phyloP scores from a whole-genome alignment of 257 asterid genomes.

The Jacaranda mimosifolia region DNA sequence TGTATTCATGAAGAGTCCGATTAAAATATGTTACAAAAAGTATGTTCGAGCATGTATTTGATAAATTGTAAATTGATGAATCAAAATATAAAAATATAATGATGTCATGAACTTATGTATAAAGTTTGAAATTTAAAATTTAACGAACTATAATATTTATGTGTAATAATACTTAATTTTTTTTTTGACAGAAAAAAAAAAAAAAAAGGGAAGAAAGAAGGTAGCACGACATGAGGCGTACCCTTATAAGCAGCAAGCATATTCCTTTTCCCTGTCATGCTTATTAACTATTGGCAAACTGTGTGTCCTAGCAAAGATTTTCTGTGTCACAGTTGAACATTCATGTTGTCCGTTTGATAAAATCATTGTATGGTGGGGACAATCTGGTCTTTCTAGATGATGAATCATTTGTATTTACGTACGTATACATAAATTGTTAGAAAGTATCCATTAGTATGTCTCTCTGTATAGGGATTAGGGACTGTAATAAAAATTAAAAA shows the following conservation, averaged over 20 bases:
- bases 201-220: too few relatives aligned
- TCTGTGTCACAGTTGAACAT: slow-evolving; percentile 2
- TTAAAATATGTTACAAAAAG: too few relatives aligned
- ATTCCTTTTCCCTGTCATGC: not conserved
- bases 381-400: not conserved
- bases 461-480: not conserved
- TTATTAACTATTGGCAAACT: not conserved
- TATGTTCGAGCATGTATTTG: too few relatives aligned
- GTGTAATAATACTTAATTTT: too few relatives aligned
- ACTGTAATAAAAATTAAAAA: not conserved
- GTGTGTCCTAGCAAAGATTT: not conserved
- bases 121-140: too few relatives aligned
- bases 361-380: slow-evolving; percentile 25
- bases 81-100: too few relatives aligned
- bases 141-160: too few relatives aligned
- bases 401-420: slow-evolving; percentile 5
- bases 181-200: too few relatives aligned
- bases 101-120: too few relatives aligned
- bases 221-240: too few relatives aligned
- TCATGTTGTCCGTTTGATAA: slow-evolving; percentile 19
- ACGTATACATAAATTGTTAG: not conserved
- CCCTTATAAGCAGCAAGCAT: not conserved
- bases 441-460: not conserved
- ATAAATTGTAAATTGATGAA: too few relatives aligned
- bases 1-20: too few relatives aligned